These are phyloP conservation scores for Alternaria sp. DNA, from an alignment of 2,329 filamentous ascomycete genomes.

Conservation along the genomic window DNA sequence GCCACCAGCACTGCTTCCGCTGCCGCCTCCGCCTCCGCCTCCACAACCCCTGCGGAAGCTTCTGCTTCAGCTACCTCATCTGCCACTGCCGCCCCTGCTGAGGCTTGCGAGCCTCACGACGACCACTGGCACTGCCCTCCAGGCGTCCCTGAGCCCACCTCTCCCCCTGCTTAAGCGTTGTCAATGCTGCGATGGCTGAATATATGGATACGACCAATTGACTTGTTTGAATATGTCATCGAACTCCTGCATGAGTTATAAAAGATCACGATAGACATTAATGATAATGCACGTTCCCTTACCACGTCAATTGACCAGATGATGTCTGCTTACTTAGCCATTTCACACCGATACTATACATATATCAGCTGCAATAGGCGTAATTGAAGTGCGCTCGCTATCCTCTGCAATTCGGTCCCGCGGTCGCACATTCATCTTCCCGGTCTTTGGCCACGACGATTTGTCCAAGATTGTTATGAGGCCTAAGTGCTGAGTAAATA, in stretches of 20 bases:
- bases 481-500: background rate
- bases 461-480: background rate
- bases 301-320: background rate
- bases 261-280: constrained; percentile 19
- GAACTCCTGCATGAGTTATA: background rate
- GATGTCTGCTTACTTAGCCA: no score
- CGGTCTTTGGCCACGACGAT: background rate
- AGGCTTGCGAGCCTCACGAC: constrained; percentile 33
- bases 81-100: constrained; percentile 13
- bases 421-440: background rate
- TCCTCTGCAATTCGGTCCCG: background rate
- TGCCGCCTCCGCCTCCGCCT: constrained; percentile 8
- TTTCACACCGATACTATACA: no score
- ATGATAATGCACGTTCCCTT: constrained; percentile 18
- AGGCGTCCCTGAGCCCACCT: constrained; percentile 36
- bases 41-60: constrained; percentile 12
- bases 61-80: constrained; percentile 9
- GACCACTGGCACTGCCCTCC: constrained; percentile 42
- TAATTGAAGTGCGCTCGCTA: background rate
- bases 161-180: constrained; percentile 28
- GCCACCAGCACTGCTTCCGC: constrained; percentile 18
- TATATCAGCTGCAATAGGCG: background rate
- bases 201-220: constrained; percentile 4
- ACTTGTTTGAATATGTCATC: background rate
- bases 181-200: background rate